Conservation (phyloP, 352 stramenopile genomes). For the Thalassiosira oceanica region DNA sequence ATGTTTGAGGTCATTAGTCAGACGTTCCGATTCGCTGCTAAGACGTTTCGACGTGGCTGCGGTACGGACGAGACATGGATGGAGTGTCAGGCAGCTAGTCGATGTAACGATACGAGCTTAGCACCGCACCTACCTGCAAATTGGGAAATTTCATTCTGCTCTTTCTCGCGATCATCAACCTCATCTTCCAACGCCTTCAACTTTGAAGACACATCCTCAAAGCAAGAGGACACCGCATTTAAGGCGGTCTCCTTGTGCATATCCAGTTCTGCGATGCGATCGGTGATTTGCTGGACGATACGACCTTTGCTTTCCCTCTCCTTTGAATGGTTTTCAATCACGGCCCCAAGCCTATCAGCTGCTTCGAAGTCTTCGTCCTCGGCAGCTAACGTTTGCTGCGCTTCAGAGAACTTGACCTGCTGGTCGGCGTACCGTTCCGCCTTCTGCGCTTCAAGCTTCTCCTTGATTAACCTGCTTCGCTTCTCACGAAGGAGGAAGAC, state of each 20-base stretch:
- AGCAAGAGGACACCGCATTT: conserved; percentile 50
- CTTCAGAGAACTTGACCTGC: conserved; percentile 58
- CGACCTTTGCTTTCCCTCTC: conserved; percentile 51
- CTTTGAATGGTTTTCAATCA: conserved; percentile 57
- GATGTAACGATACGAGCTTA: too few species aligned
- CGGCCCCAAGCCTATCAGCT: conserved; percentile 58
- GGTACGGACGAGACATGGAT: too few species aligned
- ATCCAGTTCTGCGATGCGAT: conserved; percentile 53
- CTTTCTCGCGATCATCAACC: conserved; percentile 36
- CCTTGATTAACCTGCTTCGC: conserved; percentile 44
- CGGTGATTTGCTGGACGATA: conserved; percentile 55
- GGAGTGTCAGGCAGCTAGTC: too few species aligned
- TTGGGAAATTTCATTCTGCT: conserved; percentile 51
- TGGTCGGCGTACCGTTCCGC: conserved; percentile 52
- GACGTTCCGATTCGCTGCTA: conserved; percentile 67
- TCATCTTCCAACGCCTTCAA: conserved; percentile 60
- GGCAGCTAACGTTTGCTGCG: conserved; percentile 59
- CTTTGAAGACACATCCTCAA: conserved; percentile 43
- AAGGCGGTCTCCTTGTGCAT: conserved; percentile 43
- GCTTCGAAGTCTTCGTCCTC: conserved; percentile 80
- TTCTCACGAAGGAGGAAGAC: conserved; percentile 47
- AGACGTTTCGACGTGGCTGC: conserved; percentile 73
- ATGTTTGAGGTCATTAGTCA: conserved; percentile 74
- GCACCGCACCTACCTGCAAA: conserved; percentile 61
- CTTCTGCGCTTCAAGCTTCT: conserved; percentile 52